A percentile compares a stretch with the other conserved stretches of the same genome.
phyloP scores from a whole-genome alignment of 2,329 filamentous ascomycete genomes.

The Aspergillus piperis region DNA sequence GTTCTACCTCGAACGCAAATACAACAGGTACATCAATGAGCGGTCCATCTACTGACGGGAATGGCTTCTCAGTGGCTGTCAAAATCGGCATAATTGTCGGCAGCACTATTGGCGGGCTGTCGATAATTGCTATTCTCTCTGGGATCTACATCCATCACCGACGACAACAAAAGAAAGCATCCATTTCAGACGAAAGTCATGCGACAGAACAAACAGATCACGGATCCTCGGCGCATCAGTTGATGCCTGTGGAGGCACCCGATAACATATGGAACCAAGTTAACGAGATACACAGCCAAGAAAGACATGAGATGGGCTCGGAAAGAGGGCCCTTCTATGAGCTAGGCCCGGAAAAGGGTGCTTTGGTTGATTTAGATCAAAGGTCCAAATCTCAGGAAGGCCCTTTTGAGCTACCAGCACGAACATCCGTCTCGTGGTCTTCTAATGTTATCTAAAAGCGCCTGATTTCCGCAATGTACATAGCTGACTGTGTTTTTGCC shows the following conservation, averaged over 20 bases:
- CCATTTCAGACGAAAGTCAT: neutral
- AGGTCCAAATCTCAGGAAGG: neutral
- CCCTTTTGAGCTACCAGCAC: neutral
- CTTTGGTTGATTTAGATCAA: neutral
- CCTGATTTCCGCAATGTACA: neutral
- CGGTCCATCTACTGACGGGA: neutral
- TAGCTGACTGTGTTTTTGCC: neutral
- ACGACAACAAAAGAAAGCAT: neutral
- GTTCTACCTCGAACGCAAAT: neutral
- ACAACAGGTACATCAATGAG: neutral
- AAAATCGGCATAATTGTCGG: neutral
- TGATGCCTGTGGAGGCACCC: neutral
- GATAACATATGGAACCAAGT: neutral
- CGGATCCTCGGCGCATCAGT: neutral
- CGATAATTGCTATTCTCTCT: neutral
- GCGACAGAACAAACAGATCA: neutral
- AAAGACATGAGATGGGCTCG: neutral
- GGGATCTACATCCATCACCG: neutral
- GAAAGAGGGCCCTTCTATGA: neutral
- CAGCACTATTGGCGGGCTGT: neutral
- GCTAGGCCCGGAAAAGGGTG: neutral
- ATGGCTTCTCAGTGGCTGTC: neutral
- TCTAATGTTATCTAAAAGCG: neutral
- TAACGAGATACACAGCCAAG: neutral
- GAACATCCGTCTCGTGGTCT: neutral